Percentiles rank a stretch among this genome's conserved stretches.
Evolutionary conservation across 352 stramenopile species (phyloP).

Genomic region (Phytophthora nicotianae): DNA sequence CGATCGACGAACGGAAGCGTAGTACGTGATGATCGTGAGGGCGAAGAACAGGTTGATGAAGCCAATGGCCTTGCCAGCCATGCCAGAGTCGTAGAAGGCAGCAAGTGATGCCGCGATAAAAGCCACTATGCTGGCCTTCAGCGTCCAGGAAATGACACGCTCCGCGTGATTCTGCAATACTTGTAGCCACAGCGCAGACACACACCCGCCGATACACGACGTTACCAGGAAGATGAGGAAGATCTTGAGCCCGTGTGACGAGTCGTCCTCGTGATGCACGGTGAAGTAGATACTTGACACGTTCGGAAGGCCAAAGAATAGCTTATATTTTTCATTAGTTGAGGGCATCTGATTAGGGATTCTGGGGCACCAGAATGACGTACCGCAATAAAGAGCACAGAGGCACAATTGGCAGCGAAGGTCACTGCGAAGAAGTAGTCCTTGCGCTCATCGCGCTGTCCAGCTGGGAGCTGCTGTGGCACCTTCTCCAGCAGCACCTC

Average conservation of each 20-base stretch:
- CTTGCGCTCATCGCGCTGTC: conserved; percentile 58
- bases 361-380: conserved; percentile 1
- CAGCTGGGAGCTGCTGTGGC: conserved; percentile 32
- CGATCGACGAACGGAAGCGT: conserved; percentile 57
- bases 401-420: conserved; percentile 66
- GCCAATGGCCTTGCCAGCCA: conserved; percentile 77
- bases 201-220: conserved; percentile 60
- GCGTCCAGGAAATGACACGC: conserved; percentile 73
- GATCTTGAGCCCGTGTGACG: conserved; percentile 78
- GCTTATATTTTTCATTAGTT: conserved; percentile 30
- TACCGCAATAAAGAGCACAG: conserved; percentile 67
- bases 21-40: conserved; percentile 67
- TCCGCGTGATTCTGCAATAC: conserved; percentile 76
- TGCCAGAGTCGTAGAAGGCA: conserved; percentile 74
- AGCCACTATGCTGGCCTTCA: conserved; percentile 65
- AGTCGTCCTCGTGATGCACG: conserved; percentile 53
- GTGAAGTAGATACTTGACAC: conserved; percentile 83
- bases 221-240: conserved; percentile 73
- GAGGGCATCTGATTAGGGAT: neutral
- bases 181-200: conserved; percentile 80
- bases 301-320: conserved; percentile 78
- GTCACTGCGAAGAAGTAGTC: conserved; percentile 68
- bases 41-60: conserved; percentile 87
- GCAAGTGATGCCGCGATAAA: conserved; percentile 54
- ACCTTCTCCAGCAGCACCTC: conserved; percentile 68